These are phyloP conservation scores for Oryza rufipogon DNA, from an alignment of 176 grass and related monocot genomes.

Conservation along the genomic window DNA sequence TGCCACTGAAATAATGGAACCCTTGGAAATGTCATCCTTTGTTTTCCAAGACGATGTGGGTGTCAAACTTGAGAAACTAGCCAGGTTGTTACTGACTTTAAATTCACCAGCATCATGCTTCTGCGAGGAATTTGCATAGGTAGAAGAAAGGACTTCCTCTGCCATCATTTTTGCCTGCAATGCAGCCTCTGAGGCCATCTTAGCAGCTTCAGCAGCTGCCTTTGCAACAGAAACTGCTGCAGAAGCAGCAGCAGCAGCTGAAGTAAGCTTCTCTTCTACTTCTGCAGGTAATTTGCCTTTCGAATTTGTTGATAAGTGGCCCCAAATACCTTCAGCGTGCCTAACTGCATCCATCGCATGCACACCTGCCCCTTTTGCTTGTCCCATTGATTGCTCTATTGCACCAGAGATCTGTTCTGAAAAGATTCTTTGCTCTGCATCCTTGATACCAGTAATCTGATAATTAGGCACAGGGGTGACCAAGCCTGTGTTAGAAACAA, in stretches of 20 bases:
- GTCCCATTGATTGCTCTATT: conserved; percentile 73
- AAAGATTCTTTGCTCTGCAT: conserved; percentile 54
- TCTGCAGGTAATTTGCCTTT: conserved; percentile 62
- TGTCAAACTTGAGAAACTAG: conserved; percentile 33
- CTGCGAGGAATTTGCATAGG: conserved; percentile 33
- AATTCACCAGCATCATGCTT: conserved; percentile 33
- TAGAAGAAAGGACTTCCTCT: conserved; percentile 64
- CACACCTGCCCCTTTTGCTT: conserved; percentile 65
- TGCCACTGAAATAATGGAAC: conserved; percentile 82
- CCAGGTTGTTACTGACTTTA: conserved; percentile 36
- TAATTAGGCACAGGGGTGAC: conserved; percentile 53
- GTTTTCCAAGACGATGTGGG: conserved; percentile 53
- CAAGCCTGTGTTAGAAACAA: conserved; percentile 58
- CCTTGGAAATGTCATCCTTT: conserved; percentile 45
- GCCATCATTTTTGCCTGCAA: conserved; percentile 94
- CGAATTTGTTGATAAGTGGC: conserved; percentile 54
- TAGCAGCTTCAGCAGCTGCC: conserved; percentile 89
- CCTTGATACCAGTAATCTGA: conserved; percentile 44
- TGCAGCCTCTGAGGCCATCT: conserved; percentile 83
- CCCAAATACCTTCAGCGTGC: conserved; percentile 80
- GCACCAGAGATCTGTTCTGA: conserved; percentile 60
- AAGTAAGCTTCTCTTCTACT: conserved; percentile 83
- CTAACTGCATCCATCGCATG: conserved; percentile 61
- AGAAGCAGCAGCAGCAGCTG: conserved; percentile 78
- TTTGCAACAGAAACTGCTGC: conserved; percentile 92